Percentiles rank a stretch among this genome's conserved stretches.
These are phyloP conservation scores for Venturia oleaginea DNA, from an alignment of 2,329 filamentous ascomycete species.

Conservation along the genomic window DNA sequence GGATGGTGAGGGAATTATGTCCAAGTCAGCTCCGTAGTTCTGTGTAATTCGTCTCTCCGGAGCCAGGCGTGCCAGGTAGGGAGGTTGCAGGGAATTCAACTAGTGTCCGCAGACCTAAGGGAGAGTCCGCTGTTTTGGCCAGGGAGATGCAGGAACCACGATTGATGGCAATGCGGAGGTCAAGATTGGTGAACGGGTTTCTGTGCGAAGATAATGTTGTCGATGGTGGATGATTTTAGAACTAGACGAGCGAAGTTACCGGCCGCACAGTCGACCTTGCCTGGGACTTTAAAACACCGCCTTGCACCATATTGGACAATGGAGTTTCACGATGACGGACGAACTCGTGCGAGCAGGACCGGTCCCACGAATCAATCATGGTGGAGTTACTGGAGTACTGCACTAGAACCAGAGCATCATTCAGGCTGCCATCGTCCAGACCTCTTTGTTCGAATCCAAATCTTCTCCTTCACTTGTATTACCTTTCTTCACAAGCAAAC, in stretches of 20 bases:
- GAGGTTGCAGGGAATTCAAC: neutral
- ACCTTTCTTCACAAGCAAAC: neutral
- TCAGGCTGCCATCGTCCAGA: neutral
- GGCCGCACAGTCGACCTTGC: neutral
- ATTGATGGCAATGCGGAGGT: neutral
- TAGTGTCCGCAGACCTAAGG: neutral
- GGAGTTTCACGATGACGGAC: conserved; percentile 2
- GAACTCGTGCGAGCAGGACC: neutral
- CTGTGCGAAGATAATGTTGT: neutral
- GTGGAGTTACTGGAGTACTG: neutral
- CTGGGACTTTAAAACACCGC: neutral
- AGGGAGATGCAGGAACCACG: neutral
- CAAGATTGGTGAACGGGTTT: neutral
- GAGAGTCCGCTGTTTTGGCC: neutral
- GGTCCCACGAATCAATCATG: neutral
- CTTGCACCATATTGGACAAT: conserved; percentile 2
- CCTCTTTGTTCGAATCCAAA: neutral
- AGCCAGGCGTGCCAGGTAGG: too few species aligned
- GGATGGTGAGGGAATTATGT: too few species aligned
- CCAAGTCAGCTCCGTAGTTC: neutral
- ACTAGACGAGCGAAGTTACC: neutral
- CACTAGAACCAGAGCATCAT: neutral
- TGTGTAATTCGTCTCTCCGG: neutral
- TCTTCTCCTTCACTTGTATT: neutral
- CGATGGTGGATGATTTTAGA: neutral